Evolutionary conservation across 2,329 filamentous ascomycete genomes (phyloP), one percentile per base, ranked within the genome.

Genomic region (Thermochaetoides dissita): DNA sequence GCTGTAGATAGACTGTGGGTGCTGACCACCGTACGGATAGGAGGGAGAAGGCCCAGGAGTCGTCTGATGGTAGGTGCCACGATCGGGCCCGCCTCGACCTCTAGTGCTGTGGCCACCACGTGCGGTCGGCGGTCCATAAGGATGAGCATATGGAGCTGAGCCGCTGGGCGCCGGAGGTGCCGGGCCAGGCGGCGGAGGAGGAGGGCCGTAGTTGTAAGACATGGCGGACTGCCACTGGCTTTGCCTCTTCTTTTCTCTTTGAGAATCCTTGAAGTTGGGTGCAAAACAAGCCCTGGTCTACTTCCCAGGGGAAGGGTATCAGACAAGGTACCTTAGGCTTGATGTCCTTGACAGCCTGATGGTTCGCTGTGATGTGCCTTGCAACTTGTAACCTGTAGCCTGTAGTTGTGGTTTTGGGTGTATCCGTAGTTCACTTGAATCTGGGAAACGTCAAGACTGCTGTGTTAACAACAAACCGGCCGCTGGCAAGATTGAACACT

Each of bases 161-260:
- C 56, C 59, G 8, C 55, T 50, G 33, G 42, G 56, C 53, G 36
- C 54, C 55, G 55, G 47, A 17, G 57, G 53, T 3, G 59, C 49
- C 7, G 57, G 54, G 28, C 62, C 68, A 5, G 69, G 63, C 11
- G 69, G 68, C 6, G 69, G 69, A 42, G 69, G 68, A 9, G 69
- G 69, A 35, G 34, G 34, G n/a, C 64, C 69, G 61, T 73, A 74
- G 41, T 65, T 67, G 60, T 74, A 73, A 17, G 69, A 62, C 69
- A 72, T 72, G 39, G n/a, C n/a, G 36, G 17, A 24, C 17, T 24
- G 17, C 17, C 17, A 24, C 17, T 24, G 5, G 17, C 17, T 24
- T 24, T 24, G 17, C 17, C 17, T 24, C 5, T 5, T 24, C 5
- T 24, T 24, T 24, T 24, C 17, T 24, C 5, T 24, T 24, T 24